Evolutionary conservation across 768 basidiomycete species (phyloP).

Genomic region (Agaricus subrufescens): DNA sequence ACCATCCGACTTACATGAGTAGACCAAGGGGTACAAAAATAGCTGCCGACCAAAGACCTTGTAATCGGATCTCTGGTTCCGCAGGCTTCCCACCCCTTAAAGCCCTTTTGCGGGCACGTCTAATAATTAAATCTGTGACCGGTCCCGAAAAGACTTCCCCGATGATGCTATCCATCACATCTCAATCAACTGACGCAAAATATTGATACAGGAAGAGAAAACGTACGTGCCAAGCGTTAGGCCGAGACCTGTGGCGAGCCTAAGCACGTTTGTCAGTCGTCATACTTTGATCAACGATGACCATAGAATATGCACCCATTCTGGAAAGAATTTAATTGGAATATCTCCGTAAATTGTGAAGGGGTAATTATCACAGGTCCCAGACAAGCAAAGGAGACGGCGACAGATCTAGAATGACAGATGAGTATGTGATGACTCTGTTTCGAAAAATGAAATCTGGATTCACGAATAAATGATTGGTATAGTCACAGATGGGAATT

Average conservation of each 20-base stretch:
- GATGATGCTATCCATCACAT: conserved; percentile 3
- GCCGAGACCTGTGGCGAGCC: conserved; percentile 30
- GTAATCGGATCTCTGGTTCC: conserved; percentile 28
- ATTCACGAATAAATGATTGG: background rate
- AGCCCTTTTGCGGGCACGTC: conserved; percentile 25
- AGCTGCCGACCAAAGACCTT: conserved; percentile 33
- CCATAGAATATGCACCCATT: conserved; percentile 19
- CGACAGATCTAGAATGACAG: background rate
- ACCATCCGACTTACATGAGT: conserved; percentile 22
- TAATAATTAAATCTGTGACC: conserved; percentile 30
- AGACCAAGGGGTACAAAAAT: conserved; percentile 29
- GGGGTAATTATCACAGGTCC: conserved; percentile 23
- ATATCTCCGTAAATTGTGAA: conserved; percentile 2
- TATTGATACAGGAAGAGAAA: background rate
- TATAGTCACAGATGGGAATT: background rate
- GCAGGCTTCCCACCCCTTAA: conserved; percentile 17
- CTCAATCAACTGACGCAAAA: no score
- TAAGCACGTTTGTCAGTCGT: conserved; percentile 6
- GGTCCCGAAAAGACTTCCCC: conserved; percentile 32
- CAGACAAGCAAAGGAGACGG: background rate
- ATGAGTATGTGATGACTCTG: no score
- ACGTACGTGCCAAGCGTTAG: conserved; percentile 30
- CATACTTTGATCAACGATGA: background rate
- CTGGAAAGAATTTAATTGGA: conserved; percentile 26
- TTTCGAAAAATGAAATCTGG: no score